Conservation (phyloP, 495 filamentous ascomycete species). For the Penicillium egyptiacum region DNA sequence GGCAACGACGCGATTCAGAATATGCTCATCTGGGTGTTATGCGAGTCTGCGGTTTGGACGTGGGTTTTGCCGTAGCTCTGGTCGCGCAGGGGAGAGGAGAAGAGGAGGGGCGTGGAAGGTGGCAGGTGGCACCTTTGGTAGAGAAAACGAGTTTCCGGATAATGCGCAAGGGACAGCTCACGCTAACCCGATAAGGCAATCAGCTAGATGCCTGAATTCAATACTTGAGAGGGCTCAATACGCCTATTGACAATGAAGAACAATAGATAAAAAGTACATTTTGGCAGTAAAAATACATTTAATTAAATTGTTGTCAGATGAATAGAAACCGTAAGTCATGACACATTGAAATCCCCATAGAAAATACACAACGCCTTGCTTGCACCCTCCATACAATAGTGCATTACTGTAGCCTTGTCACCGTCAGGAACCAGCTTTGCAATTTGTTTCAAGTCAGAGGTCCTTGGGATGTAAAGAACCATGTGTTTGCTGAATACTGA, state of each 20-base stretch:
- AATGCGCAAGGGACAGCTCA: conserved; percentile 6
- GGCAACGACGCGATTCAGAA: conserved; percentile 11
- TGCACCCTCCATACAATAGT: conserved; percentile 88
- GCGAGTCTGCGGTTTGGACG: neutral
- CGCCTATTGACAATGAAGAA: neutral
- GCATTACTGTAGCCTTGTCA: conserved; percentile 66
- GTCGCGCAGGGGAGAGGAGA: neutral
- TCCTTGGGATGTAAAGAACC: conserved; percentile 84
- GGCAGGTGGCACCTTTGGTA: conserved; percentile 6
- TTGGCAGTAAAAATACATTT: conserved; percentile 2
- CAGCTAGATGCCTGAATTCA: conserved; percentile 15
- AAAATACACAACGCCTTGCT: conserved; percentile 73
- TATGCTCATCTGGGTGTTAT: conserved; percentile 14
- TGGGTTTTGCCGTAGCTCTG: neutral
- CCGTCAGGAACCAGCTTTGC: conserved; percentile 58
- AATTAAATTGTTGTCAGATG: neutral
- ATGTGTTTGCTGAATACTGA: conserved; percentile 51
- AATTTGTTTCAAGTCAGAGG: conserved; percentile 81
- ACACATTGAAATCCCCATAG: conserved; percentile 48
- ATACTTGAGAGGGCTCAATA: neutral
- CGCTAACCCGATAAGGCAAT: conserved; percentile 27
- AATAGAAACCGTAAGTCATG: conserved; percentile 15
- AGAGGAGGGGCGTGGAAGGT: neutral
- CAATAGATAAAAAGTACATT: neutral
- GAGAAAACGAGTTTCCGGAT: conserved; percentile 13